Base-by-base conservation (phyloP, 176 grass and related monocot species). In the Triticum monococcum region DNA sequence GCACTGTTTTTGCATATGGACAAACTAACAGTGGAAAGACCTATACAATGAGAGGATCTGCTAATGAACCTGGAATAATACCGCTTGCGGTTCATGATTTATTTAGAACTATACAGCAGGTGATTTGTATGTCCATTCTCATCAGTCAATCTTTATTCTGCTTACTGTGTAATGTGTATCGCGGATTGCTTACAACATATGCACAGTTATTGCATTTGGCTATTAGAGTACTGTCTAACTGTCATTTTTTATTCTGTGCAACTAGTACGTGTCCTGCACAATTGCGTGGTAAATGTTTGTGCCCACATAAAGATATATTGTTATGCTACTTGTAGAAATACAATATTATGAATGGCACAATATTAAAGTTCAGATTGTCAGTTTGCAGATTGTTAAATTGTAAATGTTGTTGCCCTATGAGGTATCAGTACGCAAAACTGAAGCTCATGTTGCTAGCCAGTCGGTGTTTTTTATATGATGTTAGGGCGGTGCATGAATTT, bases 21-120 rank as follows among this genome's bases (percentile, higher is more conserved):
- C 96, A 98, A 92, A 98, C 93, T 13, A 98, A 93, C 48, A 98
- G 96, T 60, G 96, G 96, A 18, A 98, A 98, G 86, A 98, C 96
- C 8, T 86, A 91, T 83, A 98, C 93, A 23, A 98, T 98, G 96
- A 92, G 92, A 83, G 96, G 96, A 63, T 94, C 88, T 32, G 18
- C 22, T 62, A 57, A 50, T 40, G 96, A 98, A 81, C 91, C 90
- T 40, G 93, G 96, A 75, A 95, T 98, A 62, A 98, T 98, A 69
- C 90, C 96, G 9, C 93, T 96, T 57, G 91, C 93, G 12, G 91
- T 96, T 65, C 74, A 92, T 38, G 93, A 95, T 75, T 90, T 98
- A 52, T 98, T 98, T 45, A 64, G 89, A 56, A 87, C 62, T 40
- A 96, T 94, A 84, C 81, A 94, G 78, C 82, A 98, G 93, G 93